phyloP scores from a whole-genome alignment of 1,139 yeast species.

The Entelexis sorbosivorans region DNA sequence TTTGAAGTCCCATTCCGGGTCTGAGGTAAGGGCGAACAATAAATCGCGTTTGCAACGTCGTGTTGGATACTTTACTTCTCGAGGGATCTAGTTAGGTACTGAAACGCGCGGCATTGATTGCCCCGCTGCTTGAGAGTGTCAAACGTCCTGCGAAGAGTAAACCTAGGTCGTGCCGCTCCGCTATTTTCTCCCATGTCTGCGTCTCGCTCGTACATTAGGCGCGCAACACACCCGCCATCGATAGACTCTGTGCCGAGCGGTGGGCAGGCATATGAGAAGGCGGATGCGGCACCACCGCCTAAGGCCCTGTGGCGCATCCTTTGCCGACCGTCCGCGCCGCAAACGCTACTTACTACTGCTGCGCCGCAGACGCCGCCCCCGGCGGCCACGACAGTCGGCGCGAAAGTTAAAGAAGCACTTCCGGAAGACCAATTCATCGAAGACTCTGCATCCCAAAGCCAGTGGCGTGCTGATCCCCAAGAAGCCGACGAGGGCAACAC shows the following conservation, averaged over 20 bases:
- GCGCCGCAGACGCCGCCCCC: background rate
- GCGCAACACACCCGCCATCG: background rate
- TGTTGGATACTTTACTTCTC: background rate
- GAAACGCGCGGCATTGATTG: background rate
- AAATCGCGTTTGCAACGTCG: background rate
- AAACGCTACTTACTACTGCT: background rate
- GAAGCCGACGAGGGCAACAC: background rate
- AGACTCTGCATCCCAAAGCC: background rate
- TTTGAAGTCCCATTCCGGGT: background rate
- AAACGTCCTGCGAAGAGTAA: no score
- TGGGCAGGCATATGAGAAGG: background rate
- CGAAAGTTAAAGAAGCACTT: background rate
- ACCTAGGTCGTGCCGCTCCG: background rate
- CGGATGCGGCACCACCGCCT: background rate
- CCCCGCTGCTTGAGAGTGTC: background rate
- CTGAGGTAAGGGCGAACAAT: background rate
- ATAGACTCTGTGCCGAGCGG: background rate
- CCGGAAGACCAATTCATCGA: background rate
- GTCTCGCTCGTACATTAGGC: background rate
- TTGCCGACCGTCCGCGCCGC: background rate
- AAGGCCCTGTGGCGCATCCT: constrained; percentile 1
- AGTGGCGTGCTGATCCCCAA: background rate
- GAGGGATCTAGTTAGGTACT: background rate
- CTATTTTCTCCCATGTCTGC: background rate
- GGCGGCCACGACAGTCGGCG: background rate